These are phyloP conservation scores for Fusarium brachygibbosum DNA, from an alignment of 2,329 filamentous ascomycete genomes.

Conservation along the genomic window DNA sequence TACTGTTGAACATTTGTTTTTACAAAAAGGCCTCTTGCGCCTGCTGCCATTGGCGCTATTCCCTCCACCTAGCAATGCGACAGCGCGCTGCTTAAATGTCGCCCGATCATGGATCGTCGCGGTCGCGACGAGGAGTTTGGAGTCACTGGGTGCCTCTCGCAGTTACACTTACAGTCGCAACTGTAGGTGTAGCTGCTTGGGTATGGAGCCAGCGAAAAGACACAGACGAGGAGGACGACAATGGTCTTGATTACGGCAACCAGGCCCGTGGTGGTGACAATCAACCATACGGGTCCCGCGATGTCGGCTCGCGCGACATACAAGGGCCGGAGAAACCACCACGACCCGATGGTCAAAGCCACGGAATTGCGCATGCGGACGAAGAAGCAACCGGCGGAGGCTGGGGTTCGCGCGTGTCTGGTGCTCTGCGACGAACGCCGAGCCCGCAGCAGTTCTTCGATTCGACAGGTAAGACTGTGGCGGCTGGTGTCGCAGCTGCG, in stretches of 20 bases:
- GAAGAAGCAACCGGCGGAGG: slow-evolving; percentile 58
- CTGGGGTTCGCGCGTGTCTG: slow-evolving; percentile 83
- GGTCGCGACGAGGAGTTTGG: slow-evolving; percentile 73
- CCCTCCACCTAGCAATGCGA: slow-evolving; percentile 53
- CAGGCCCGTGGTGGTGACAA: slow-evolving; percentile 69
- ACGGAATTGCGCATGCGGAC: slow-evolving; percentile 54
- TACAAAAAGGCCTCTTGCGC: slow-evolving; percentile 35
- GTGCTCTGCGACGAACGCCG: slow-evolving; percentile 83
- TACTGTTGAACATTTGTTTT: slow-evolving; percentile 5
- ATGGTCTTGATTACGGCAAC: slow-evolving; percentile 62
- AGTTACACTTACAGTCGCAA: slow-evolving; percentile 88
- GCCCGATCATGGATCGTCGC: slow-evolving; percentile 70
- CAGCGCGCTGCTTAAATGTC: slow-evolving; percentile 64
- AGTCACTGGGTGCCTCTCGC: slow-evolving; percentile 92
- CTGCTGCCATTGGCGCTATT: slow-evolving; percentile 41
- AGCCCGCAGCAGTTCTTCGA: slow-evolving; percentile 92
- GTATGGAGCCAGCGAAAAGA: slow-evolving; percentile 90
- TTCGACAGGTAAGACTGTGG: slow-evolving; percentile 83
- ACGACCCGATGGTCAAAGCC: slow-evolving; percentile 58
- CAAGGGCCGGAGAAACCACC: slow-evolving; percentile 55
- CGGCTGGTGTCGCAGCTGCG: slow-evolving; percentile 84
- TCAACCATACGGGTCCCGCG: slow-evolving; percentile 60
- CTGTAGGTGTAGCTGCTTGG: slow-evolving; percentile 89
- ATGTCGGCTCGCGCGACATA: slow-evolving; percentile 51
- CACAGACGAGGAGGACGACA: slow-evolving; percentile 74